Base-by-base conservation (phyloP, 179 eudicot genomes). In the Beta corolliflora region DNA sequence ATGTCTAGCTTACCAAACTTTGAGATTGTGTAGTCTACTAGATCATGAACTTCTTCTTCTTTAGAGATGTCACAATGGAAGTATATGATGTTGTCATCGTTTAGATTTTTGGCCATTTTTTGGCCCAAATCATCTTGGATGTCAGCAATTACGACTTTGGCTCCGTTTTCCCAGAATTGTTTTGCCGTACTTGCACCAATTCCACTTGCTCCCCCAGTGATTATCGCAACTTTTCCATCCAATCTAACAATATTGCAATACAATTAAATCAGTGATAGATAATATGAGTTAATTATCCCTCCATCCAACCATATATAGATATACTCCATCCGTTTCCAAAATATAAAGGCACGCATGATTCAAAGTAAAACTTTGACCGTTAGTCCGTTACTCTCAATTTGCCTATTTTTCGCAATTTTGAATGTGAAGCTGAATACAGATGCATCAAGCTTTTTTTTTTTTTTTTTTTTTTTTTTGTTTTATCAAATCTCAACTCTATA, bases 61-160 rank as follows among this genome's bases (percentile, higher is more conserved):
- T 86, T 80, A 21, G 88, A 83, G n/a, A 92, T 87, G 79, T 91
- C 84, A 25, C 93, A 92, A 59, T 87, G 91, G 56, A 52, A 78
- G 77, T 91, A 90, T 3, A 78, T 23, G 9, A 81, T 50, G 45
- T 71, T 67, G 7, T 73, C 68, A 46, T 58, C 50, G 61, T 70
- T 59, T 48, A 69, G 7, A 53, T 3, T 41, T 3, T 78, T 58
- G 16, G 69, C 65, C 2, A 80, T 8, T 21, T 70, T 79, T 71
- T 44, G 71, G 54, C 86, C 88, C 2, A 73, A 71, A n/a, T 86
- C 66, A 46, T 86, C 84, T 86, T 83, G 86, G 12, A 86, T 79
- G 58, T 86, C 88, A 54, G 86, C 88, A 18, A 86, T 81, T 18
- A 83, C 65, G 12, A 86, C 84, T 70, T 81, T 86, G 65, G 88